A percentile compares a stretch with the other conserved stretches of the same genome.
These are phyloP conservation scores for Sugiyamaella boreocaroliniensis DNA, from an alignment of 805 yeast genomes.

Conservation along the genomic window DNA sequence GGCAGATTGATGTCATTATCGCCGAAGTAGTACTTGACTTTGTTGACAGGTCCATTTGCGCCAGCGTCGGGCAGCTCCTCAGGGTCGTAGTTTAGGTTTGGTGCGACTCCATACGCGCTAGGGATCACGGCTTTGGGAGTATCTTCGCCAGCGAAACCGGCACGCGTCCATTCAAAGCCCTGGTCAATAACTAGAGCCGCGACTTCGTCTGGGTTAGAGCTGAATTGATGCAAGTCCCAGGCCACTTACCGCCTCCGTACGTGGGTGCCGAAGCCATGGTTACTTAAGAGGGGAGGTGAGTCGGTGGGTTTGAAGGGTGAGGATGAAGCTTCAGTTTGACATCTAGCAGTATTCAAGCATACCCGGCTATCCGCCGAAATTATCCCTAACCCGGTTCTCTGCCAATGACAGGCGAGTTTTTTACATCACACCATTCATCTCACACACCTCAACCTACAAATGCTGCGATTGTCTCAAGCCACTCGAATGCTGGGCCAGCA, in stretches of 20 bases:
- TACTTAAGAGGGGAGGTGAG: not conserved
- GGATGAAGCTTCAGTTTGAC: not conserved
- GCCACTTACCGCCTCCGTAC: slow-evolving; percentile 13
- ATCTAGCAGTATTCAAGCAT: not conserved
- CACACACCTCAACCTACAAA: not conserved
- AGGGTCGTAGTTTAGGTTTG: slow-evolving; percentile 8
- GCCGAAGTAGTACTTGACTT: slow-evolving; percentile 17
- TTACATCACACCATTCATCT: not conserved
- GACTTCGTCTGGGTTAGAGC: slow-evolving; percentile 53
- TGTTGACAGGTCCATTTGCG: slow-evolving; percentile 4
- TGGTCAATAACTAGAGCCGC: slow-evolving; percentile 87
- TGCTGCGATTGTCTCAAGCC: slow-evolving; percentile 1
- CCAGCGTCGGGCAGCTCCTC: slow-evolving; percentile 8
- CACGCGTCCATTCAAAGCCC: slow-evolving; percentile 73
- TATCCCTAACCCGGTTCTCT: not conserved
- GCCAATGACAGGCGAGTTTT: not conserved
- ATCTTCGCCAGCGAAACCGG: slow-evolving; percentile 91
- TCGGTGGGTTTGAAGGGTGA: no score
- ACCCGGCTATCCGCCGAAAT: not conserved
- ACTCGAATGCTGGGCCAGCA: not conserved
- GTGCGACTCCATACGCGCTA: slow-evolving; percentile 33
- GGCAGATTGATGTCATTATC: slow-evolving; percentile 18
- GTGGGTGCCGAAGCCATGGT: slow-evolving; percentile 2
- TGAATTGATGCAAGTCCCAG: not conserved
- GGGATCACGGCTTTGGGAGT: slow-evolving; percentile 70